These are phyloP conservation scores for Moringa oleifera DNA, from an alignment of 345 rosid genomes.

Conservation along the genomic window DNA sequence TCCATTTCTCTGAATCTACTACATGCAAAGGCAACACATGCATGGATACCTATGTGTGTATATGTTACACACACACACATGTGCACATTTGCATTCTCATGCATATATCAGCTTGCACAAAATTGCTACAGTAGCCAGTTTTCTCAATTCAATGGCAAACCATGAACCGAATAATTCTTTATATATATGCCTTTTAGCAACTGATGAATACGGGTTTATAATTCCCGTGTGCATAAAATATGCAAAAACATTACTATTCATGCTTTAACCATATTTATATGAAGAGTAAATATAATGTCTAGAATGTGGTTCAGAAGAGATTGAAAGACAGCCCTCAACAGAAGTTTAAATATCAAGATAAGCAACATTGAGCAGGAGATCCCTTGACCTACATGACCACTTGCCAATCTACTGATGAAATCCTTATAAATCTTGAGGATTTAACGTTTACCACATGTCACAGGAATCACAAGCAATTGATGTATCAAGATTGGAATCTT, in stretches of 20 bases:
- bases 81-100: background rate
- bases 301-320: background rate
- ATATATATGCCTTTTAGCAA: background rate
- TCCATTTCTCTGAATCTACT: too few relatives aligned
- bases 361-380: background rate
- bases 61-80: too few relatives aligned
- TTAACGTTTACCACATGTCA: conserved; percentile 67
- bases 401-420: background rate
- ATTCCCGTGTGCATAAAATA: background rate
- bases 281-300: too few relatives aligned
- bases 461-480: conserved; percentile 99
- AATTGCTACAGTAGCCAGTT: background rate
- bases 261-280: too few relatives aligned
- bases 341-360: too few relatives aligned
- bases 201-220: background rate
- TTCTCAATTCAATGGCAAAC: background rate
- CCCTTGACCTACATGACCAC: background rate
- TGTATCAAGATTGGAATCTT: conserved; percentile 70
- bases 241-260: too few relatives aligned
- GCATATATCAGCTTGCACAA: background rate
- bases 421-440: background rate
- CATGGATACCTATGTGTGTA: too few relatives aligned
- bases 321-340: background rate
- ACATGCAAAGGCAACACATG: too few relatives aligned
- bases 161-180: background rate